Evolutionary conservation across 371 early-diverging fungal species (phyloP).

Genomic region (Haplosporangium sp.): DNA sequence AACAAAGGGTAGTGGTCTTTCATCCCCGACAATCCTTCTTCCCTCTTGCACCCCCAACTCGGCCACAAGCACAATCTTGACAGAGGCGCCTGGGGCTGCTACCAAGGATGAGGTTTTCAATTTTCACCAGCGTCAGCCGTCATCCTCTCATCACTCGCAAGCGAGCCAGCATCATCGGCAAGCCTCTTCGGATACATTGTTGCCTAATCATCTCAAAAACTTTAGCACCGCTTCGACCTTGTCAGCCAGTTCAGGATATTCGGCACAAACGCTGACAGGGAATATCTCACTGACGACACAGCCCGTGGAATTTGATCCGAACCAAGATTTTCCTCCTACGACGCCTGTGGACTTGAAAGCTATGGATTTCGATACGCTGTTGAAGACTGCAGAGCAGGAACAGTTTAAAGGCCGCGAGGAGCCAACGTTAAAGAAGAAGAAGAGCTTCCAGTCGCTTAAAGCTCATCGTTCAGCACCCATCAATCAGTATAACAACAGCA

Average conservation of each 20-base stretch:
- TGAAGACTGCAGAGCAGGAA: conserved; percentile 44
- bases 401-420: conserved; percentile 41
- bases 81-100: conserved; percentile 14
- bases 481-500: conserved; percentile 2
- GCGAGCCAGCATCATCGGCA: conserved; percentile 32
- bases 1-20: conserved; percentile 14
- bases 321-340: conserved; percentile 24
- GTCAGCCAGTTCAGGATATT: conserved; percentile 29
- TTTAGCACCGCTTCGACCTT: conserved; percentile 42
- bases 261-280: conserved; percentile 29
- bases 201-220: conserved; percentile 43
- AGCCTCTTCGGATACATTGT: conserved; percentile 27
- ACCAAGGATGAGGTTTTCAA: conserved; percentile 4
- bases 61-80: conserved; percentile 8
- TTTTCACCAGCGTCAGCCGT: conserved; percentile 17
- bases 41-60: conserved; percentile 19
- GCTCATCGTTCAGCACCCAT: neutral
- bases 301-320: conserved; percentile 41
- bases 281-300: conserved; percentile 8
- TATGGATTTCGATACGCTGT: conserved; percentile 48
- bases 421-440: conserved; percentile 29
- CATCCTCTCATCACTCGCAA: conserved; percentile 15
- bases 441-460: conserved; percentile 17
- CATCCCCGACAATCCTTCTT: conserved; percentile 20
- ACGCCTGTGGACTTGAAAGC: conserved; percentile 44